phyloP scores from a whole-genome alignment of 2,329 filamentous ascomycete species.

The Talaromyces sp. region DNA sequence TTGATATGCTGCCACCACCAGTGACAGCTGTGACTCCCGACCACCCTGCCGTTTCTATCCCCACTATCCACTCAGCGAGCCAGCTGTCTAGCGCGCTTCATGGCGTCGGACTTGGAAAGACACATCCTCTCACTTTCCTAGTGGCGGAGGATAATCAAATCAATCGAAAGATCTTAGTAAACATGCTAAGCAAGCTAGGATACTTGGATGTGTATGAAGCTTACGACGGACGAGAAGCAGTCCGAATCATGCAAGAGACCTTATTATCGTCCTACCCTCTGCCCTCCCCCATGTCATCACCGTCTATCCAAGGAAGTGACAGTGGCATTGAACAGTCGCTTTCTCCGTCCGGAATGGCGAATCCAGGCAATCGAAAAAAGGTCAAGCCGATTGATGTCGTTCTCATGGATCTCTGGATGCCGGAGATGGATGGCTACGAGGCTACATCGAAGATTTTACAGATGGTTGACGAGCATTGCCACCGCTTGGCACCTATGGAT shows the following conservation, averaged over 20 bases:
- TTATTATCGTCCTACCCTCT: conserved; percentile 28
- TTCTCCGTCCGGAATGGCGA: conserved; percentile 22
- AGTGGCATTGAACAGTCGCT: conserved; percentile 20
- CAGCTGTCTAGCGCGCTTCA: conserved; percentile 32
- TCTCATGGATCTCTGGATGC: conserved; percentile 76
- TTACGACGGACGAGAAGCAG: conserved; percentile 65
- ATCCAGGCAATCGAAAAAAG: conserved; percentile 25
- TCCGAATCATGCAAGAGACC: conserved; percentile 56
- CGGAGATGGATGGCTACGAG: conserved; percentile 68
- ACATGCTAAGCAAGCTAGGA: conserved; percentile 65
- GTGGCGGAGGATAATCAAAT: conserved; percentile 72
- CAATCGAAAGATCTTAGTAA: conserved; percentile 64
- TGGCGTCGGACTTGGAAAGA: conserved; percentile 57
- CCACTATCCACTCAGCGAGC: conserved; percentile 16
- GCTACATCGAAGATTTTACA: conserved; percentile 61
- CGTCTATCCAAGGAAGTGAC: conserved; percentile 20
- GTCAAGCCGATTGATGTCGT: conserved; percentile 57
- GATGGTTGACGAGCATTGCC: conserved; percentile 44
- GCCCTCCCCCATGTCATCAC: conserved; percentile 18
- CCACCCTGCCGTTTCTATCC: neutral
- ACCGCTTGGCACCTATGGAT: conserved; percentile 22
- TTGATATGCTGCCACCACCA: conserved; percentile 8
- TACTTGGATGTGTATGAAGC: conserved; percentile 63
- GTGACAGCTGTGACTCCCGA: neutral
- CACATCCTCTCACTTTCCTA: conserved; percentile 63